Percentiles rank a stretch among this genome's conserved stretches.
phyloP scores from a whole-genome alignment of 1,139 yeast genomes.

The Scheffersomyces segobiensis region DNA sequence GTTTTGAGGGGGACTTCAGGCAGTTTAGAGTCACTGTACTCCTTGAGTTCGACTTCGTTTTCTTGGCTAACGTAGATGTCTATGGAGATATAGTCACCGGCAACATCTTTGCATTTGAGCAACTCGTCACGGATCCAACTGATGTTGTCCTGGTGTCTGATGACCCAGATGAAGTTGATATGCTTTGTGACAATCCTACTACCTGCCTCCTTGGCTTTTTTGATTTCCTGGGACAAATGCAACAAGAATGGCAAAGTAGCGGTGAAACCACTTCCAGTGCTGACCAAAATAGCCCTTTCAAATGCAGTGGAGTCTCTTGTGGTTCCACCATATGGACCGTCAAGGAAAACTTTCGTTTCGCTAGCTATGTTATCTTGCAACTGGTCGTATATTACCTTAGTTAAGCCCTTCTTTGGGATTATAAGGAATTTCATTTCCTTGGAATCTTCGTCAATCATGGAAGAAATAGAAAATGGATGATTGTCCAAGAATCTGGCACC shows the following conservation, averaged over 20 bases:
- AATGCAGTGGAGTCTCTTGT: slow-evolving; percentile 50
- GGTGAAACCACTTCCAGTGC: slow-evolving; percentile 59
- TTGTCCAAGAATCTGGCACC: slow-evolving; percentile 51
- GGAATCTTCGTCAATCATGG: slow-evolving; percentile 28
- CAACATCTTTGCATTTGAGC: slow-evolving; percentile 21
- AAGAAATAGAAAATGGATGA: slow-evolving; percentile 64
- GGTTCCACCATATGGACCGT: slow-evolving; percentile 69
- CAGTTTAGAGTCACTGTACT: neutral
- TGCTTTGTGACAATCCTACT: slow-evolving; percentile 18
- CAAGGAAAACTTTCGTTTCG: slow-evolving; percentile 44
- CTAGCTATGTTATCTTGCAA: slow-evolving; percentile 23
- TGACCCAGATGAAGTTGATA: slow-evolving; percentile 53
- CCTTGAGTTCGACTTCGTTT: neutral
- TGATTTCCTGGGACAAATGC: slow-evolving; percentile 19
- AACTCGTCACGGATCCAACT: slow-evolving; percentile 50
- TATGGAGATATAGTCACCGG: slow-evolving; percentile 24
- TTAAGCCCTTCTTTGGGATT: slow-evolving; percentile 54
- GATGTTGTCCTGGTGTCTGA: slow-evolving; percentile 36
- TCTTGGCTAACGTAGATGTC: slow-evolving; percentile 25
- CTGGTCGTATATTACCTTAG: slow-evolving; percentile 31
- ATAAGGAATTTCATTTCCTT: slow-evolving; percentile 48
- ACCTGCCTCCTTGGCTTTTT: slow-evolving; percentile 12
- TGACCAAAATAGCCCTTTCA: slow-evolving; percentile 44
- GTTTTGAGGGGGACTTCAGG: neutral
- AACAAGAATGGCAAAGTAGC: slow-evolving; percentile 52